phyloP scores from a whole-genome alignment of 1,139 yeast species.

The Kodamaea derodonti region DNA sequence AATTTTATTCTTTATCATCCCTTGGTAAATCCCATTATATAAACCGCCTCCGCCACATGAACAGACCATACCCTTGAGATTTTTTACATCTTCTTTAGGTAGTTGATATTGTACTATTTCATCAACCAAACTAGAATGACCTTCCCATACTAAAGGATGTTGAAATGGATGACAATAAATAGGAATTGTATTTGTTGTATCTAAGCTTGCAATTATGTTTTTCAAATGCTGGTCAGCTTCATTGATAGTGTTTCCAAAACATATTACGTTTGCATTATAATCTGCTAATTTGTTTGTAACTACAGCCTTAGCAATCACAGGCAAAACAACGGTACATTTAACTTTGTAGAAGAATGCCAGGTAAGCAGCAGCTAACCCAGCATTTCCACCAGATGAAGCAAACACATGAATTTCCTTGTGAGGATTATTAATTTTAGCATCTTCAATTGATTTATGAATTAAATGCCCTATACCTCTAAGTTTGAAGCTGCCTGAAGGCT shows the following conservation, averaged over 20 bases:
- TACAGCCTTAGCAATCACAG: constrained; percentile 38
- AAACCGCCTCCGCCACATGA: constrained; percentile 79
- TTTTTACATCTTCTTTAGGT: constrained; percentile 12
- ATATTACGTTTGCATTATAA: constrained; percentile 52
- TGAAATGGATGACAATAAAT: constrained; percentile 73
- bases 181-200: constrained; percentile 21
- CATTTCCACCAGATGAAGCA: constrained; percentile 75
- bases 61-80: constrained; percentile 57
- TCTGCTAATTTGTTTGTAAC: constrained; percentile 29
- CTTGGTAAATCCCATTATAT: constrained; percentile 58
- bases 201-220: constrained; percentile 14
- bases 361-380: constrained; percentile 72
- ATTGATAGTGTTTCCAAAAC: constrained; percentile 58
- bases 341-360: constrained; percentile 45
- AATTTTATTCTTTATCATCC: constrained; percentile 42
- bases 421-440: constrained; percentile 14
- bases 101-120: constrained; percentile 48
- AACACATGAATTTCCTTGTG: constrained; percentile 41
- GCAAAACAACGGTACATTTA: constrained; percentile 66
- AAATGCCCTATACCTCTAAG: constrained; percentile 60
- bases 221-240: constrained; percentile 59
- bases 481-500: constrained; percentile 74
- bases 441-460: constrained; percentile 26
- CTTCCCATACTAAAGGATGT: constrained; percentile 61
- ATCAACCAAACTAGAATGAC: constrained; percentile 58